A percentile compares a stretch with the other conserved stretches of the same genome.
These are phyloP conservation scores for Rhodotorula sp. DNA, from an alignment of 1,284 basidiomycete species.

Conservation along the genomic window DNA sequence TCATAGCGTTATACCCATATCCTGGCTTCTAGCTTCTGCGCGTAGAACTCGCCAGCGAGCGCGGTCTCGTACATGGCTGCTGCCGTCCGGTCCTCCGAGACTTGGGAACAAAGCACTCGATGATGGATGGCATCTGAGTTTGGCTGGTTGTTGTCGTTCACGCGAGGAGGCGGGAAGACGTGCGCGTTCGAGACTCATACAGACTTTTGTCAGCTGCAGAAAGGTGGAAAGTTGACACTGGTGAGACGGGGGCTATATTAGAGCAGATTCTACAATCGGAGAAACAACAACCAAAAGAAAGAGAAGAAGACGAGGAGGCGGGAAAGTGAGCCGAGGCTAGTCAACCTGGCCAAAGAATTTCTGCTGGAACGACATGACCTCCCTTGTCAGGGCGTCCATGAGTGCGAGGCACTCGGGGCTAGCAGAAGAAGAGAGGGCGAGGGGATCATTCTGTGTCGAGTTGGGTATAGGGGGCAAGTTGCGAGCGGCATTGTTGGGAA, in stretches of 20 bases:
- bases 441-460: background rate
- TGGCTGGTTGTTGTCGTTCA: conserved; percentile 7
- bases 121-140: conserved; percentile 7
- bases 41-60: conserved; percentile 23
- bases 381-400: conserved; percentile 84
- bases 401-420: conserved; percentile 61
- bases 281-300: background rate
- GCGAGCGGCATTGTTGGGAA: background rate
- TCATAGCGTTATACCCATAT: conserved; percentile 12
- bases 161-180: background rate
- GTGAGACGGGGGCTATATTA: too few relatives aligned
- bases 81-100: conserved; percentile 5
- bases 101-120: conserved; percentile 24
- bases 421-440: background rate
- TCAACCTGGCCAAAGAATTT: conserved; percentile 8
- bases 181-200: too few relatives aligned
- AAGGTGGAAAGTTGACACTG: background rate
- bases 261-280: background rate
- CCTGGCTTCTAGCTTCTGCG: conserved; percentile 16
- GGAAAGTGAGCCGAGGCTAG: background rate
- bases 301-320: background rate
- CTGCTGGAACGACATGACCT: conserved; percentile 81
- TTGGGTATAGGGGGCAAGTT: conserved; percentile 5
- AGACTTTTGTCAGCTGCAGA: background rate
- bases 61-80: conserved; percentile 22